Evolutionary conservation across 345 rosid species (phyloP), one percentile per base, ranked within the genome.

Genomic region (Gossypium sturtianum): DNA sequence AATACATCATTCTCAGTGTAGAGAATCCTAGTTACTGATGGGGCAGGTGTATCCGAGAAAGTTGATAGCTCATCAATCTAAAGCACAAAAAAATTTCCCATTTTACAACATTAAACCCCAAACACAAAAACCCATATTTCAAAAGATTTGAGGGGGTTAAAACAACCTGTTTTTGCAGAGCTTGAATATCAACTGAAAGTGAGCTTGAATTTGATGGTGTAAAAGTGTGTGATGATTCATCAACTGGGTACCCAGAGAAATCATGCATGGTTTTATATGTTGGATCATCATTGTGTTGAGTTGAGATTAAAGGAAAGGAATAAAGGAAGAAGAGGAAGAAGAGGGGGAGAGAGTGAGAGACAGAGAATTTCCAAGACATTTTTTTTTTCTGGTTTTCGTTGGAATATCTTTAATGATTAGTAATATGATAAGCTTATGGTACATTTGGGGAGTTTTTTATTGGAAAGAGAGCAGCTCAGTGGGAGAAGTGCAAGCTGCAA

Each of bases 31-130:
- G 98, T 94, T 20, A 94, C 97, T 11, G 97, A 87, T 61, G 98
- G 97, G 51, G 93, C 86, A 73, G 95, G 91, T 45, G 97, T 65
- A 60, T 94, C 97, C 66, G 97, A 92, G 84, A 94, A 88, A 79
- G 78, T 76, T 9, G 98, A 87, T 3, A 92, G 90, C 80, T 89
- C 95, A 77, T 92, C 94, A 85, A 94, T 88, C 97, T 91, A 82
- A 76, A 9, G 7, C 41, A 34, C 41, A 73, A 72, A 74, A 20
- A 34, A 34, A 5, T 0, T 34, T 16, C 71, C 72, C 59, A 71
- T 75, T 29, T 25, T 66, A 38, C 9, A 49, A 9, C 2, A n/a
- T 57, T 19, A 17, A 54, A 48, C 11, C 58, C 11, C 4, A 59
- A 23, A 56, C 58, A 54, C 58, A 56, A 59, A 59, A 59, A 23